Base-by-base conservation (phyloP, 1,284 basidiomycete genomes). In the Phellopilus nigrolimitatus region DNA sequence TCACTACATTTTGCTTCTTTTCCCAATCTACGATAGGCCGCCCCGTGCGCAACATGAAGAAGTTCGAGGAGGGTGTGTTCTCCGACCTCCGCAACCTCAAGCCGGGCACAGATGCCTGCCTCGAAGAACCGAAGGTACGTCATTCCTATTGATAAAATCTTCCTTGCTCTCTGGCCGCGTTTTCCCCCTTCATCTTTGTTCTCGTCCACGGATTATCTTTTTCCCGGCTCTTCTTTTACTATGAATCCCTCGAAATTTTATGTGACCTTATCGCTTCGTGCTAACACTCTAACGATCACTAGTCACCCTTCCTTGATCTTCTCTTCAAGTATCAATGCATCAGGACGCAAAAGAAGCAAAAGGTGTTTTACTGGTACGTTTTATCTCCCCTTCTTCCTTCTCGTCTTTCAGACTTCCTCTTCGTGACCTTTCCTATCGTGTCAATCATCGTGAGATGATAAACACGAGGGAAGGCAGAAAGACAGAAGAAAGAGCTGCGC, bases 281-380 rank as follows among this genome's bases (percentile, higher is more conserved):
- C 42, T 44, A 25, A 19, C 38, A 38, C 36, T 37, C 31, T 47
- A 37, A 47, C 45, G 21, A 38, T 27, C 28, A 44, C 10, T 62
- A 91, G 89, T 89, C 86, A n/a, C 84, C 84, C n/a, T 87, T 93
- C 75, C 74, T 97, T 13, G 91, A 95, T 62, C 75, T 94, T 28
- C 72, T 97, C 12, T 95, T 95, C 81, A 92, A 93, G 67, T 92
- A 91, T 61, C 91, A 93, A 62, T 94, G 91, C 66, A 95, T 97
- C 57, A 82, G 92, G 37, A 95, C 93, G 0, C 92, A 95, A 66
- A 97, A 95, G 76, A 95, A 95, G 71, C 92, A 94, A 71, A 92
- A 93, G 65, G 89, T 90, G 19, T 95, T 95, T 64, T 94, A 90
- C 67, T 95, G 92, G 91, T 89, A 61, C 47, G 82, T 71, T 9